Conservation (phyloP, 148 eudicot species). For the Cornus kousa region DNA sequence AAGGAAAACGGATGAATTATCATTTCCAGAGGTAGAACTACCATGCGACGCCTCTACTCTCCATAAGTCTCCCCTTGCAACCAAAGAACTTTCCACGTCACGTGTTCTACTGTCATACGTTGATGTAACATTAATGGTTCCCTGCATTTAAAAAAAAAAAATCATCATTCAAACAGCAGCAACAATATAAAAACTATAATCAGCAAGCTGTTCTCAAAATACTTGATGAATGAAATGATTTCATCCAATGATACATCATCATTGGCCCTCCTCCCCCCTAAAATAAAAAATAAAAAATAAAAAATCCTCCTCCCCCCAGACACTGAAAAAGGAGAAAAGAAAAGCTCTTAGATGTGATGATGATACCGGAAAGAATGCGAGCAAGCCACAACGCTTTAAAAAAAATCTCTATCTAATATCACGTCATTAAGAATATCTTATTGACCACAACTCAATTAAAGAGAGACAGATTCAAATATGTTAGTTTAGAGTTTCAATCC, state of each 20-base stretch:
- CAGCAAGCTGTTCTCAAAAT: background rate
- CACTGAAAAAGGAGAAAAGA: background rate
- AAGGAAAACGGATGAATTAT: constrained; percentile 75
- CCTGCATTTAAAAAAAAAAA: constrained; percentile 35
- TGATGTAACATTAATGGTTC: constrained; percentile 70
- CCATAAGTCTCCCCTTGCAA: constrained; percentile 94
- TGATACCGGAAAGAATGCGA: background rate
- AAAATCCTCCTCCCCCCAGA: too few species aligned
- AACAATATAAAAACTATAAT: background rate
- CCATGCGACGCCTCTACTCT: constrained; percentile 90
- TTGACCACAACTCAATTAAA: too few species aligned
- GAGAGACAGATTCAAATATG: too few species aligned
- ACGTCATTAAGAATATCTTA: background rate
- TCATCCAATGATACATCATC: background rate
- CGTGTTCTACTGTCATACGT: constrained; percentile 83
- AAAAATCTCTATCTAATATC: too few species aligned
- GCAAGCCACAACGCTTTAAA: background rate
- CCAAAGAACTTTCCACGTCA: constrained; percentile 74
- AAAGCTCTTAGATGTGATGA: background rate
- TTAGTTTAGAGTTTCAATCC: too few species aligned
- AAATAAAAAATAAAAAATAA: background rate
- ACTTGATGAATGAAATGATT: background rate
- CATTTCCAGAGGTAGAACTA: constrained; percentile 70
- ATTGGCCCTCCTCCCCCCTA: background rate
- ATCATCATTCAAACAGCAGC: background rate